Evolutionary conservation across 192 early-diverging fungal species (phyloP).

Genomic region (Dissophora ornata): DNA sequence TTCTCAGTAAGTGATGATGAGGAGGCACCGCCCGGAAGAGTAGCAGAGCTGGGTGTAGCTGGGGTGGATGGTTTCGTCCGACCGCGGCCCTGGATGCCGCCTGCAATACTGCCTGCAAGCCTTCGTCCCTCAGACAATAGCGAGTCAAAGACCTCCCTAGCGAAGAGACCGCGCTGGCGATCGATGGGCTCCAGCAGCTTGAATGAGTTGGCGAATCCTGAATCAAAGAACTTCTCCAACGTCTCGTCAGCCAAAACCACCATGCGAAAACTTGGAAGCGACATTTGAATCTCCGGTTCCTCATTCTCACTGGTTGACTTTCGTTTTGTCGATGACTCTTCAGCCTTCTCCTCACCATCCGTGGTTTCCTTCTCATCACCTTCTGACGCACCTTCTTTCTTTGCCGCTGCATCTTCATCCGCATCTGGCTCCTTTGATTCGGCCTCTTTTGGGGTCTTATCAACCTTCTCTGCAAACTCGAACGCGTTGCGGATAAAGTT

Average conservation of each 20-base stretch:
- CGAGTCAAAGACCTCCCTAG: slow-evolving; percentile 68
- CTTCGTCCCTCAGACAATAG: slow-evolving; percentile 63
- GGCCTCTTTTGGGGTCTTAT: slow-evolving; percentile 12
- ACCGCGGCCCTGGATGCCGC: slow-evolving; percentile 32
- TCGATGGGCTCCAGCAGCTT: slow-evolving; percentile 69
- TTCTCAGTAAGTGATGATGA: slow-evolving; percentile 8
- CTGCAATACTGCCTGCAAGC: slow-evolving; percentile 58
- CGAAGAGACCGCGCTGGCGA: slow-evolving; percentile 61
- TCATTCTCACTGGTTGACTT: background rate
- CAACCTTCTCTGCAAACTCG: slow-evolving; percentile 59
- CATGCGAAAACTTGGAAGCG: slow-evolving; percentile 68
- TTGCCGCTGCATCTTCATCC: background rate
- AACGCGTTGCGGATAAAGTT: slow-evolving; percentile 74
- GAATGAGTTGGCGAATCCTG: slow-evolving; percentile 70
- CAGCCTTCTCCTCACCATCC: background rate
- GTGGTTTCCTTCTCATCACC: background rate
- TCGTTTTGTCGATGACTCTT: slow-evolving; percentile 5
- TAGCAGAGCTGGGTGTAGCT: background rate
- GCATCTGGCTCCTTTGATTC: slow-evolving; percentile 21
- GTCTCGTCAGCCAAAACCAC: slow-evolving; percentile 87
- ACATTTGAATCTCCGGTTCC: slow-evolving; percentile 54
- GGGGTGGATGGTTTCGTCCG: slow-evolving; percentile 1
- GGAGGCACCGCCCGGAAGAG: background rate
- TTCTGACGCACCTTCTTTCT: slow-evolving; percentile 10
- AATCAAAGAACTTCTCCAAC: slow-evolving; percentile 87